Evolutionary conservation across 2,329 filamentous ascomycete genomes (phyloP), one percentile per base, ranked within the genome.

Genomic region (Claviceps fusiformis): DNA sequence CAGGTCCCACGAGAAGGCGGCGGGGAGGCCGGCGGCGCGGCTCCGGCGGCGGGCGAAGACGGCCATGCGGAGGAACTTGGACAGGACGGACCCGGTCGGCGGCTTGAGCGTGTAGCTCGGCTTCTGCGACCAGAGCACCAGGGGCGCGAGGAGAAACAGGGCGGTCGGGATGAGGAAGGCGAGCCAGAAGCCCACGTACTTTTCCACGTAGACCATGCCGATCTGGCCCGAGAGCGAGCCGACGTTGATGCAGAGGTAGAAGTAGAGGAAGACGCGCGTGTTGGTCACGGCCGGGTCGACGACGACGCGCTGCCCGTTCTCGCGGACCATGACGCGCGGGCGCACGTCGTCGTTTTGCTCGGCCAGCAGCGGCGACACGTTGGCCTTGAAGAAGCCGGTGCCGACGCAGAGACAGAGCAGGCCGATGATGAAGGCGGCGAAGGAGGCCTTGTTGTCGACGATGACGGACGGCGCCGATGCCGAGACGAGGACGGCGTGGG

Each of bases 371-470:
- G 85, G 83, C 0, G 83, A 82, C 47, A 91, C 86, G 64, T 91
- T 91, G 59, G 84, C 80, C 74, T 91, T 92, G 79, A 91, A 89
- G 63, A 87, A 85, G 58, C 87, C 87, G 1, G 86, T 88, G 47
- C 87, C 87, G 35, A 88, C 68, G 60, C 75, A 75, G 44, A 78
- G 72, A 29, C 65, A 64, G 39, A 77, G 63, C 37, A 77, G 70
- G n/a, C 85, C 85, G 64, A 89, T 79, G 63, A 89, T 77, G 62
- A 89, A 86, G 53, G 79, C 82, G 1, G 73, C 83, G 49, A 88
- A 79, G 0, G 83, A 74, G 13, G 75, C 72, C 17, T 82, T 75
- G 41, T 71, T 70, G 59, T 79, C 70, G 48, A 78, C 70, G 50
- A 89, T 83, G 50, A 86, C 80, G 3, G 66, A 63, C 0, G 86